Conservation (phyloP, 2,329 filamentous ascomycete species). For the Onygena corvina region DNA sequence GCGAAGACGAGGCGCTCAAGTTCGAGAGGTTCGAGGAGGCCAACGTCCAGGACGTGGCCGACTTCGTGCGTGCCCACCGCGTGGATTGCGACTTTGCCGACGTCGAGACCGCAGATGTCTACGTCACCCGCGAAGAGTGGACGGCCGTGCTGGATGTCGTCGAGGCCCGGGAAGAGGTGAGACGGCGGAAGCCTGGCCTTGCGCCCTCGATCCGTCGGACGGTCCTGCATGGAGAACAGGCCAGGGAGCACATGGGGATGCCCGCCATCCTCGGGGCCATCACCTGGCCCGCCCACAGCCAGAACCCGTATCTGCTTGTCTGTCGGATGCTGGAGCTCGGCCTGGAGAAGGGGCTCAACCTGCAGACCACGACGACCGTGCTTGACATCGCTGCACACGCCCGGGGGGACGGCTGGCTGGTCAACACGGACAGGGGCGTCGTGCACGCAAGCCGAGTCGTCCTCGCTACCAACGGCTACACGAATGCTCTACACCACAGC, state of each 20-base stretch:
- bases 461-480: not conserved
- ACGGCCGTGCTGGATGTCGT: not conserved
- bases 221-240: not conserved
- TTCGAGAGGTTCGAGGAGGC: slow-evolving; percentile 2
- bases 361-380: not conserved
- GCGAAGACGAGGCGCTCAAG: slow-evolving; percentile 3
- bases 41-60: not conserved
- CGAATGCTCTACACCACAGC: not conserved
- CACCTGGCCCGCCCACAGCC: not conserved
- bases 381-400: not conserved
- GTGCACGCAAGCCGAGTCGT: not conserved
- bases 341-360: slow-evolving; percentile 1
- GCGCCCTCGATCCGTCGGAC: not conserved
- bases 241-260: not conserved
- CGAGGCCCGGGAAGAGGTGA: not conserved
- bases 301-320: not conserved
- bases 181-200: not conserved
- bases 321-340: not conserved
- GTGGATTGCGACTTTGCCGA: slow-evolving; percentile 1
- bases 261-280: not conserved
- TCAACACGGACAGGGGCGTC: slow-evolving; percentile 1
- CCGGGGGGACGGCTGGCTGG: not conserved
- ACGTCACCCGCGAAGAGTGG: not conserved
- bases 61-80: not conserved
- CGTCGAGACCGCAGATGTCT: not conserved